Percentiles rank a stretch among this genome's conserved stretches.
These are phyloP conservation scores for Telopea speciosissima DNA, from an alignment of 177 flowering plant genomes.

Conservation along the genomic window DNA sequence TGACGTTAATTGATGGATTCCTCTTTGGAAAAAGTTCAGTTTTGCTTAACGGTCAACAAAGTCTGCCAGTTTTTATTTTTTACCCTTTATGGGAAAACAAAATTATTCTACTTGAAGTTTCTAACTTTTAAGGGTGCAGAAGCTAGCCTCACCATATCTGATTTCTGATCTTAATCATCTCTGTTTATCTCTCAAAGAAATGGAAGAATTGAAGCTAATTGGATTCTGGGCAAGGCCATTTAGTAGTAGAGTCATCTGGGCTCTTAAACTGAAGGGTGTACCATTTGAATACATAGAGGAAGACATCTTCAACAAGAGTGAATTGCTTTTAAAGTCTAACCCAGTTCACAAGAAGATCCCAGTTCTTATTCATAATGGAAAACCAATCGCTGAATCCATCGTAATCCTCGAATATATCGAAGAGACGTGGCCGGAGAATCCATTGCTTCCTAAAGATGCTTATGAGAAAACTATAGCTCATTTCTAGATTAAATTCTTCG, in stretches of 20 bases:
- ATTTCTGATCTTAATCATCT: background rate
- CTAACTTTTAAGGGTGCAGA: too few species aligned
- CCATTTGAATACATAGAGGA: slow-evolving; percentile 28
- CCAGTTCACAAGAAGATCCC: slow-evolving; percentile 28
- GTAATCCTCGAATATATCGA: slow-evolving; percentile 34
- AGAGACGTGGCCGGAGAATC: slow-evolving; percentile 23
- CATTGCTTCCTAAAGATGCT: slow-evolving; percentile 25
- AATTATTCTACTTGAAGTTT: too few species aligned
- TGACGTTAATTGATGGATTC: too few species aligned
- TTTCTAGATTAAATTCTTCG: slow-evolving; percentile 21
- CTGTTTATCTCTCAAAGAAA: background rate
- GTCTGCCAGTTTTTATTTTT: too few species aligned
- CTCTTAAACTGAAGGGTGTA: slow-evolving; percentile 33
- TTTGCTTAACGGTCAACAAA: too few species aligned
- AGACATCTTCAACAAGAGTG: slow-evolving; percentile 28
- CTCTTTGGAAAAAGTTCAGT: too few species aligned
- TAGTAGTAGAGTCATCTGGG: slow-evolving; percentile 32
- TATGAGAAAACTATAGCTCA: slow-evolving; percentile 21
- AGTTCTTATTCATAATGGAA: slow-evolving; percentile 29
- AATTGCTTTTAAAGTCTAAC: slow-evolving; percentile 19
- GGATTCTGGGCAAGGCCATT: slow-evolving; percentile 29
- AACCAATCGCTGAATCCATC: slow-evolving; percentile 26
- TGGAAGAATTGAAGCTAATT: slow-evolving; percentile 29
- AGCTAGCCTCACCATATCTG: background rate
- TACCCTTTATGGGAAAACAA: too few species aligned